Evolutionary conservation across 1,284 basidiomycete species (phyloP), one percentile per base, ranked within the genome.

Genomic region (Stereum hirsutum): DNA sequence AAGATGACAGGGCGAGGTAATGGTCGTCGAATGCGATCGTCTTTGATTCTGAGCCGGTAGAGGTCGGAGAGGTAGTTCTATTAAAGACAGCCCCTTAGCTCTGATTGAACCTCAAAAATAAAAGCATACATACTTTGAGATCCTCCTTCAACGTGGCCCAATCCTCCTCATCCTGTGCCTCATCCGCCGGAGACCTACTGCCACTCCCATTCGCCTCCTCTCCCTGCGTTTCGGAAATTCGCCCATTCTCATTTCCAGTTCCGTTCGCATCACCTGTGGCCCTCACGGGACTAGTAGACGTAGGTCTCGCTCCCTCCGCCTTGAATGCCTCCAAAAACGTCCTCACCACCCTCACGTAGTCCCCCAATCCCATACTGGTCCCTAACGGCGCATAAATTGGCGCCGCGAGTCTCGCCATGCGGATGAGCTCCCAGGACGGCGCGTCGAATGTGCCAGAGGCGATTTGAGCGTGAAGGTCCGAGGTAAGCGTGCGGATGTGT

Each of bases 371-470:
- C 81, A 92, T 88, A 8, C 64, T 67, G 8, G 89, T 91, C 31
- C 89, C 89, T 5, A 91, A 63, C 1, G 89, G 89, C 1, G 78
- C 88, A 54, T 92, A 92, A 26, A 92, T 79, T 19, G 82, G 64
- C 11, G 84, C 70, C 3, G 87, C 84, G 28, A 85, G 68, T 56
- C 89, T 89, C 12, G 82, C 81, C 12, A 72, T 74, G 32, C 85
- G 75, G 31, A 89, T 70, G 19, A 85, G 62, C 49, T 79, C 72
- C 88, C 89, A 92, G 6, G 82, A 83, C 17, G 89, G 89, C 1
- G 87, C 80, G 51, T 89, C 83, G 36, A 89, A 70, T 0, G 85
- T 87, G 2, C 85, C 87, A 21, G 74, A 73, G 45, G 80, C 76
- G 47, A 92, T 88, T 48, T 75, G 68, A 32, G 74, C 65, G 40